Base-by-base conservation (phyloP, 2,329 filamentous ascomycete genomes). In the Phaeomoniella chlamydospora region DNA sequence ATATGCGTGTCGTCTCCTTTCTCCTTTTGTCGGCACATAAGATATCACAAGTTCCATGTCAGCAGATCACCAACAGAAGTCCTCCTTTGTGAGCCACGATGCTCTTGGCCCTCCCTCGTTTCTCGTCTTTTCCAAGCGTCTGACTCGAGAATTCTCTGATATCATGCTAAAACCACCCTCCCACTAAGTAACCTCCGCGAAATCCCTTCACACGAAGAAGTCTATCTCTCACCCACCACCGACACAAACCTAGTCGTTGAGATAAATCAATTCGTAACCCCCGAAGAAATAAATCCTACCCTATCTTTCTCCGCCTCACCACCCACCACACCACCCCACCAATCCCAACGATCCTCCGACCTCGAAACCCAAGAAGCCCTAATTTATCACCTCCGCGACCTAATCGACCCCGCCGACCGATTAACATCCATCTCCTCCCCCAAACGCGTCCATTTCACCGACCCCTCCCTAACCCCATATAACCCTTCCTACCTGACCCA, bases 201-300 rank as follows among this genome's bases (percentile, higher is more conserved):
- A 37, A 42, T 49, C 34, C 46, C 46, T 3, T 43, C 88, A 54
- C 82, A 92, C 57, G 87, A 96, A 63, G 88, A 94, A 65, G 80
- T 94, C 47, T 94, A 77, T 62, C 78, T 94, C 50, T 85, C 92
- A 54, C 70, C 73, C 44, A 70, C 80, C 43, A 86, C 85, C 34
- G 87, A 87, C 56, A 84, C 83, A 3, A 86, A 74, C 59, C 77
- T 94, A 54, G 87, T 94, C 48, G 72, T 94, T 57, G 88, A 96
- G 50, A 84, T 96, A 50, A 80, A 82, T 37, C 80, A 94, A 62
- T 80, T 82, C 38, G 78, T 93, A 15, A 71, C 51, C 2, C 36
- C 42, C 17, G 42, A 45, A 29, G 46, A 52, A 15, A 50, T 50
- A 4, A 44, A 49, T 17, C 39, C 45, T 37, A 41, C 40, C 15